Base-by-base conservation (phyloP, 1,284 basidiomycete species). In the Fomitopsis schrenkii region DNA sequence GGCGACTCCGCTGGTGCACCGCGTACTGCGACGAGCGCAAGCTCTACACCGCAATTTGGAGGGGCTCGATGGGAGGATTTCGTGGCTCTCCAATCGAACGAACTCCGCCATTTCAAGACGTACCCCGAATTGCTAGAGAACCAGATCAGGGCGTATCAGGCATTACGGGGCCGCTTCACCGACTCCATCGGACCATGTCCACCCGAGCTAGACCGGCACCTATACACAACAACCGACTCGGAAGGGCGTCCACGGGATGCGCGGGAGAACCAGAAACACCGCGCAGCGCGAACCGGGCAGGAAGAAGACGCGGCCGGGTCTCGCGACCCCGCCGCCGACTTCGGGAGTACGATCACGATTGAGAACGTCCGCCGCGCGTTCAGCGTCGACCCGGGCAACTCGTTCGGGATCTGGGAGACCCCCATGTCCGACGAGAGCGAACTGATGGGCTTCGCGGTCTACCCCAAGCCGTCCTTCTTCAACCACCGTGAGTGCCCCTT, bases 391-490 rank as follows among this genome's bases (percentile, higher is more conserved):
- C 78, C 80, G 38, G 86, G 85, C 19, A 88, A 88, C 66, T 80
- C 84, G 14, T 88, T 89, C 64, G 87, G 87, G 26, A 79, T 89
- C 48, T 88, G 83, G 82, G 85, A 88, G 64, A 75, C 74, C 63
- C 71, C 72, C 42, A 46, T 70, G 36, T 73, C 72, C 22, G 71
- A 72, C 10, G 82, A 83, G 65, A 83, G 79, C 63, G 86, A 88
- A 71, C 86, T 86, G 79, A 70, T 87, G 41, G 87, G 86, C 33
- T 89, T 84, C 79, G 84, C 79, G 3, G 76, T 86, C 63, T 88
- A 85, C 71, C 72, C 80, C 6, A 78, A 78, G 58, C 84, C 80
- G 1, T 86, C 85, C 12, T 87, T 83, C 71, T 88, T 88, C 69
- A 89, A 89, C 66, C 87, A 89, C 67, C 79, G 87, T 87, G 53